Base-by-base conservation (phyloP, 2,329 filamentous ascomycete species). In the Sclerotiophoma versabilis region DNA sequence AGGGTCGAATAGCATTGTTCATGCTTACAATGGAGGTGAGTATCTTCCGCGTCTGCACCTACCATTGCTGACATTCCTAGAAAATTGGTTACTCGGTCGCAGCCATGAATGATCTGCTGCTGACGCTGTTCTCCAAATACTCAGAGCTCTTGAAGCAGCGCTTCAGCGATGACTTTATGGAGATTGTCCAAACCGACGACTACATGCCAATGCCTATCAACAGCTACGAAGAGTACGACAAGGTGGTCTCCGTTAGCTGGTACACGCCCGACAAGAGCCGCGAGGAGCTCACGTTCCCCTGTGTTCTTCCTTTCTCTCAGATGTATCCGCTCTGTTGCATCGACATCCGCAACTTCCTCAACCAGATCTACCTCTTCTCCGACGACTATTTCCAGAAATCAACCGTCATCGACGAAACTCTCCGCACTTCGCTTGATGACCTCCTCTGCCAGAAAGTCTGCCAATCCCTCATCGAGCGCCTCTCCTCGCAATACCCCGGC, bases 201-300 rank as follows among this genome's bases (percentile, higher is more conserved):
- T 99, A 99, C 76, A 99, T 99, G 93, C 96, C 95, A 2, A 98
- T 99, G 95, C 91, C 92, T 1, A 96, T 98, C 73, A 91, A 92
- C 67, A 92, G 89, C 17, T 77, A 83, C 14, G 93, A 96, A 66
- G 93, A 98, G 69, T 98, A 96, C 71, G 91, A 96, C 67, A 96
- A 97, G 69, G 93, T 99, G 29, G 86, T 97, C 60, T 95, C 92
- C 58, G 92, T 98, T 56, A 96, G 90, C 77, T 99, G 93, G 93
- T 98, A 96, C 74, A 88, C 85, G 1, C 93, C 93, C 36, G 92
- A 96, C 26, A 92, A 90, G 65, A 79, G 87, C 15, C 78, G 84
- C 25, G 87, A 93, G 56, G 86, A 95, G 63, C 83, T 96, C 66
- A 87, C 83, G 11, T 96, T 96, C 72, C 96, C 95, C 5, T 96